Evolutionary conservation across 108 stramenopile species (phyloP), one percentile per base, ranked within the genome.

Genomic region (Nitzschia putrida): DNA sequence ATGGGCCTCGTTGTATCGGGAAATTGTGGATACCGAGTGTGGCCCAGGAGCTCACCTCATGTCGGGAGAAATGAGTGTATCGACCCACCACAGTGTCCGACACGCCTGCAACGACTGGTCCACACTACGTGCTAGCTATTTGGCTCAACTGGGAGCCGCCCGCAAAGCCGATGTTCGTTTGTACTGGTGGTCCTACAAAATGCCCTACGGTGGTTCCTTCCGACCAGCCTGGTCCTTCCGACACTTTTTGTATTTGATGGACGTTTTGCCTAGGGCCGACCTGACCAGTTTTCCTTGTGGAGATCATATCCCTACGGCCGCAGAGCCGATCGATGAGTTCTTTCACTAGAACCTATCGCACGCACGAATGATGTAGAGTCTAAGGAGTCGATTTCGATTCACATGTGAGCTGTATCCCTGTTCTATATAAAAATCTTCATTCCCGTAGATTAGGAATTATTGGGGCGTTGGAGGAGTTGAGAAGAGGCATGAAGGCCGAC

Each of bases 191-290:
- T 70, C 75, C 20, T 88, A 73, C 42, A 82, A 86, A 55, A 91
- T 91, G 90, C 90, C 90, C 13, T 81, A 83, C 66, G 90, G 87
- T 13, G 90, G 90, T 7, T 69, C 85, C 41, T 91, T 91, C 72
- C 79, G 87, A 22, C 71, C 53, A 13, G 90, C 90, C 16, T 91
- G 90, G 90, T 87, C 85, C 16, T 80, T 91, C 39, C 73, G 73
- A 43, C 85, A 91, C 53, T 78, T 91, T 47, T 54, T 91, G 66
- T 84, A 85, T 57, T 52, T 74, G 39, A 53, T 91, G 38, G 89
- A 81, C 0, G 83, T 85, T 2, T 52, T 78, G n/a, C 54, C 61
- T 7, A 64, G 71, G 18, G 85, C 90, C 2, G 90, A 91, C 64
- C 83, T 79, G 40, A 64, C 83, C 7, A 40, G 50, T 12, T 53